Evolutionary conservation across 352 stramenopile species (phyloP).

Genomic region (Phytophthora lateralis): DNA sequence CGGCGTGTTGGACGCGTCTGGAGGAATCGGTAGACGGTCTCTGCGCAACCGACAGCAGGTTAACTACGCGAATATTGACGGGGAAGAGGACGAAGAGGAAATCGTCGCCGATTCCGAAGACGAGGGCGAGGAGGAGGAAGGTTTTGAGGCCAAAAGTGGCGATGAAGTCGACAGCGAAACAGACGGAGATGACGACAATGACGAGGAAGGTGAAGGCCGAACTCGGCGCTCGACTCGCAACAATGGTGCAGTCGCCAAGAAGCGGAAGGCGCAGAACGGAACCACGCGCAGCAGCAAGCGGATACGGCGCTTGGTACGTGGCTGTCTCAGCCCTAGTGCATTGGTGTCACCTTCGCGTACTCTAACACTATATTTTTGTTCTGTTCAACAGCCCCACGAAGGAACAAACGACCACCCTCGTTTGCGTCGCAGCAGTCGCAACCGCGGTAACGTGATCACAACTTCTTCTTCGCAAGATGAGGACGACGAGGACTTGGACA

Average conservation of each 20-base stretch:
- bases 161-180: slow-evolving; percentile 30
- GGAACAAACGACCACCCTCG: neutral
- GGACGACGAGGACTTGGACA: slow-evolving; percentile 18
- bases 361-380: slow-evolving; percentile 7
- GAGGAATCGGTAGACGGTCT: slow-evolving; percentile 40
- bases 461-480: slow-evolving; percentile 30
- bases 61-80: slow-evolving; percentile 51
- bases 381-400: slow-evolving; percentile 24
- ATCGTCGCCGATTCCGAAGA: slow-evolving; percentile 32
- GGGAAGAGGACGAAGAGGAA: slow-evolving; percentile 43
- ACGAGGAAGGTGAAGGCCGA: slow-evolving; percentile 17
- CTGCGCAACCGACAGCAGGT: slow-evolving; percentile 53
- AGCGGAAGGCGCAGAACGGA: slow-evolving; percentile 16
- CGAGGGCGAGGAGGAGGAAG: slow-evolving; percentile 36
- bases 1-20: slow-evolving; percentile 32
- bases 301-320: slow-evolving; percentile 35
- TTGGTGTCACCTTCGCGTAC: neutral
- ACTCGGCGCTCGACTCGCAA: slow-evolving; percentile 17
- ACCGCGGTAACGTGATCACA: slow-evolving; percentile 1
- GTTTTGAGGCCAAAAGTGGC: slow-evolving; percentile 28
- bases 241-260: slow-evolving; percentile 13
- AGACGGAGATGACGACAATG: slow-evolving; percentile 29
- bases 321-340: neutral
- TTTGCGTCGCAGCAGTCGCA: slow-evolving; percentile 36
- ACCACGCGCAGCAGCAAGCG: slow-evolving; percentile 28